Conservation (phyloP, 176 grass and related monocot genomes). For the Carex parvula region DNA sequence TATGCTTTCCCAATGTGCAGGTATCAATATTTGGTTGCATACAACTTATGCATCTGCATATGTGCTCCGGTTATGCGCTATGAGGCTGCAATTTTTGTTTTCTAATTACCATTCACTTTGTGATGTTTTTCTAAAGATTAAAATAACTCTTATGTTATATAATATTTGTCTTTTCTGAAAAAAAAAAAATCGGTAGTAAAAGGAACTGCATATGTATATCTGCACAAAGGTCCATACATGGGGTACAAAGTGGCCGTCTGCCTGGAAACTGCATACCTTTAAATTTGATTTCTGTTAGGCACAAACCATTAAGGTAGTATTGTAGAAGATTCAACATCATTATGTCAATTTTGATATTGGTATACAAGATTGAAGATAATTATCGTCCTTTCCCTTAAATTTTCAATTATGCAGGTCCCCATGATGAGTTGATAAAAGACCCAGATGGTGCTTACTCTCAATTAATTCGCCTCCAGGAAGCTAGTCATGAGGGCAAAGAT, state of each 20-base stretch:
- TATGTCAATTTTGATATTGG: neutral
- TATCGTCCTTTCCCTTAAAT: neutral
- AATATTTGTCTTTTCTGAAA: too few species aligned
- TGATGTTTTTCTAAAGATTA: too few species aligned
- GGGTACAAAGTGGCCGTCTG: too few species aligned
- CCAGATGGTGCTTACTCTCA: conserved; percentile 62
- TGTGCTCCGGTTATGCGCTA: neutral
- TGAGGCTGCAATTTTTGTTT: neutral
- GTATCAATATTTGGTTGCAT: neutral
- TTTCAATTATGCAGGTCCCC: conserved; percentile 42
- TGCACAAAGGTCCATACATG: too few species aligned
- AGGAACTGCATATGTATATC: too few species aligned
- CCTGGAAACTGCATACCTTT: too few species aligned
- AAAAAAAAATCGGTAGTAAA: too few species aligned
- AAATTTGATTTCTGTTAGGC: neutral
- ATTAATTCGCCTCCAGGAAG: conserved; percentile 60
- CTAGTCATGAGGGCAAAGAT: conserved; percentile 25
- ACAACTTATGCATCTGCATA: neutral
- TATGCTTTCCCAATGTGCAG: too few species aligned
- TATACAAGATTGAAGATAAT: neutral
- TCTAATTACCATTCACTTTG: neutral
- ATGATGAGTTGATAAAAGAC: conserved; percentile 65
- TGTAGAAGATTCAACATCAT: neutral
- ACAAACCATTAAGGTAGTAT: neutral
- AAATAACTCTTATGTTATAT: too few species aligned